Evolutionary conservation across 2,329 filamentous ascomycete genomes (phyloP).

Genomic region (Fusarium temperatum): DNA sequence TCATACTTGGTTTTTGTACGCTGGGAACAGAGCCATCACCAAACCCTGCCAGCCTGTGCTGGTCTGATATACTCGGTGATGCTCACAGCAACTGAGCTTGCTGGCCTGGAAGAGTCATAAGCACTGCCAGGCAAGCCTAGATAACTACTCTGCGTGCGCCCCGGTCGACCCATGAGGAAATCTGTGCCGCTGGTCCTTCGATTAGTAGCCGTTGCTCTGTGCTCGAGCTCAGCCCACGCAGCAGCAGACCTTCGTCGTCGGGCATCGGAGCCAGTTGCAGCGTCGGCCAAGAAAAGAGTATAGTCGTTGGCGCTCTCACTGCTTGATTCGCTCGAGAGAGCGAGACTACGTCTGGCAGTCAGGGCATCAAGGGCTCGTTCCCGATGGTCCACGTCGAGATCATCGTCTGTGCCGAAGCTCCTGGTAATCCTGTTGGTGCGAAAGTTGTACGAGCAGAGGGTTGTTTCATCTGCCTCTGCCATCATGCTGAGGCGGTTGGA

Average conservation of each 20-base stretch:
- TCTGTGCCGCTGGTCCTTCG: slow-evolving; percentile 15
- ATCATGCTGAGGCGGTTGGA: slow-evolving; percentile 29
- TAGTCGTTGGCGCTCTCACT: slow-evolving; percentile 34
- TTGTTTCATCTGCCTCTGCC: slow-evolving; percentile 32
- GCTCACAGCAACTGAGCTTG: slow-evolving; percentile 23
- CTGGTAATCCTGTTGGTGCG: background rate
- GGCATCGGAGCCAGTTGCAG: slow-evolving; percentile 7
- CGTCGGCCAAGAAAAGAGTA: slow-evolving; percentile 35
- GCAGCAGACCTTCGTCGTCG: slow-evolving; percentile 21
- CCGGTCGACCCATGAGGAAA: slow-evolving; percentile 5
- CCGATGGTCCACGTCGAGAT: slow-evolving; percentile 24
- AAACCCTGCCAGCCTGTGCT: slow-evolving; percentile 9
- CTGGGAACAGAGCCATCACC: background rate
- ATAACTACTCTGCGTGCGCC: slow-evolving; percentile 20
- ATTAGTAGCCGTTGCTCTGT: slow-evolving; percentile 2
- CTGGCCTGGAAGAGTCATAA: slow-evolving; percentile 16
- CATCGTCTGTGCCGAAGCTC: slow-evolving; percentile 9
- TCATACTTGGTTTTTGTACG: background rate
- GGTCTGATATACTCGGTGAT: slow-evolving; percentile 33
- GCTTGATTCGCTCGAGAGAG: slow-evolving; percentile 6
- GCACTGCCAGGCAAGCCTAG: slow-evolving; percentile 13
- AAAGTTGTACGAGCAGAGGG: slow-evolving; percentile 36
- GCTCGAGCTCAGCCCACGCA: slow-evolving; percentile 32
- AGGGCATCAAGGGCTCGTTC: slow-evolving; percentile 31
- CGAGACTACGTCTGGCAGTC: slow-evolving; percentile 13